Conservation (phyloP, 192 early-diverging fungal genomes). For the Umbelopsis isabellina region DNA sequence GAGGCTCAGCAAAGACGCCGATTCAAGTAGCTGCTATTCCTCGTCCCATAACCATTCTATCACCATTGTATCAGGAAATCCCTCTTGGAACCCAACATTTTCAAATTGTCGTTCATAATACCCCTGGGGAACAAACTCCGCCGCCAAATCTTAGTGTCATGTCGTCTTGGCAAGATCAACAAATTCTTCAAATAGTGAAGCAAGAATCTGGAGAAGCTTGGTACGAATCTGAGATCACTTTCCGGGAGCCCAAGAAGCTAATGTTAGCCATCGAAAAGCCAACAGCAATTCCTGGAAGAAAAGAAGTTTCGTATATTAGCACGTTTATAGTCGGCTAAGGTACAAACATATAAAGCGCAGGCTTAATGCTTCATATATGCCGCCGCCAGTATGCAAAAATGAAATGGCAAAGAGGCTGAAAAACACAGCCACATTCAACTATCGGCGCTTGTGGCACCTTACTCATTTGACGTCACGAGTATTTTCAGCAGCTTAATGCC, state of each 20-base stretch:
- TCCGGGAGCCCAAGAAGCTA: not conserved
- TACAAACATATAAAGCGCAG: not conserved
- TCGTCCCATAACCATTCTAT: not conserved
- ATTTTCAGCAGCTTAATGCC: too few species aligned
- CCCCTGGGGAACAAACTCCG: not conserved
- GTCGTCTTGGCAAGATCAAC: conserved; percentile 20
- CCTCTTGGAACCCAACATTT: not conserved
- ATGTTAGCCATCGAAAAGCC: not conserved
- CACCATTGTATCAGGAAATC: conserved; percentile 7
- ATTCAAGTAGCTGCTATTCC: not conserved
- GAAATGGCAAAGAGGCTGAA: not conserved
- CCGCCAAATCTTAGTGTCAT: conserved; percentile 1
- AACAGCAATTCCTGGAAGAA: not conserved
- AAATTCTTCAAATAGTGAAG: not conserved
- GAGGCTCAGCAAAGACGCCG: conserved; percentile 2
- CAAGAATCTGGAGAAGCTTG: conserved; percentile 13
- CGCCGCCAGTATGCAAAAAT: not conserved
- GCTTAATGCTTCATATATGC: not conserved
- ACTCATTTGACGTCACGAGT: conserved; percentile 12
- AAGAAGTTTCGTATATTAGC: not conserved
- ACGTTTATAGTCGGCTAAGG: not conserved
- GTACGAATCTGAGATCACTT: conserved; percentile 6
- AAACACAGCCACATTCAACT: not conserved
- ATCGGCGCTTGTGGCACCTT: conserved; percentile 5
- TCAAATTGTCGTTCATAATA: not conserved